Evolutionary conservation across 306 rosid genomes (phyloP), one percentile per base, ranked within the genome.

Genomic region (Mimosa pudica): DNA sequence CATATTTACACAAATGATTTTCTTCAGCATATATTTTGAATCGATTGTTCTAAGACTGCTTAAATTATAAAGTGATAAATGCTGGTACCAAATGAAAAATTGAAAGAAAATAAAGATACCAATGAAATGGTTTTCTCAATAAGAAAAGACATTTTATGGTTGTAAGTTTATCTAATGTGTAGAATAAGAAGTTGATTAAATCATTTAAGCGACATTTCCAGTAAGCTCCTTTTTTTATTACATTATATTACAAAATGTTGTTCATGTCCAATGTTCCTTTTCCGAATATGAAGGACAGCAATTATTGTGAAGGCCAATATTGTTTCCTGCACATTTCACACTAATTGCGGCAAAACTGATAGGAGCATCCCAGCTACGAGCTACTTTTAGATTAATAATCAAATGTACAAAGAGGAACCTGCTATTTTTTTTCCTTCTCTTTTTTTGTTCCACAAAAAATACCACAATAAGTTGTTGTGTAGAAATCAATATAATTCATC

Each of bases 311-410:
- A 55, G 67, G 33, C 7, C 3, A 54, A 44, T 71, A 35, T 14
- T 71, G 61, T 55, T 70, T 46, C 69, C 80, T 61, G 72, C 54
- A 47, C 69, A 58, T 35, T 68, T 57, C 68, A 47, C 70, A 77
- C 69, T 73, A 81, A 77, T 66, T 47, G 82, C 58, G 77, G 82
- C 82, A 73, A 57, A 80, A 57, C 7, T 70, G 54, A 38, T 47
- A 55, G 70, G 60, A 57, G 47, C 46, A 81, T 51, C 75, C 78
- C 76, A 45, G 78, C 83, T 78, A 75, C 74, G 70, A 54, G 85
- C 72, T 63, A 70, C 75, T 60, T 14, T 70, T 70, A 71, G 83
- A 81, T 77, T 78, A 78, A 71, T 82, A 38, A 80, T 63, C 74
- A 77, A 80, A 83, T 20, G 62, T 76, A 83, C 80, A 75, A 75